Percentiles rank a stretch among this genome's conserved stretches.
Evolutionary conservation across 257 asterid species (phyloP).

Genomic region (Nicotiana paniculata): DNA sequence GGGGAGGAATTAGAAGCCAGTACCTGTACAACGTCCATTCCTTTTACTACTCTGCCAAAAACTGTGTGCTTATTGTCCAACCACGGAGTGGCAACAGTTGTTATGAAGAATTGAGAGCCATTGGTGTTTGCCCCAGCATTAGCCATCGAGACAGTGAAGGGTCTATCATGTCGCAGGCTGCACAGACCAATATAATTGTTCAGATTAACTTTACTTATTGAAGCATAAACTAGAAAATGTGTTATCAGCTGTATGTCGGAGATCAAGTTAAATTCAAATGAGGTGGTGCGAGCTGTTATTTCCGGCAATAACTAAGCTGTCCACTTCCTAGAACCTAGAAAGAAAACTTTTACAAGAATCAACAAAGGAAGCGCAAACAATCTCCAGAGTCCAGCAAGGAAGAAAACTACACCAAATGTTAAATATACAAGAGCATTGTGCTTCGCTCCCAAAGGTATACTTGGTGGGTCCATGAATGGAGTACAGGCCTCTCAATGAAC

Average conservation of each 20-base stretch:
- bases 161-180: slow-evolving; percentile 95
- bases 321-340: background rate
- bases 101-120: slow-evolving; percentile 90
- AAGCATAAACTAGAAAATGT: background rate
- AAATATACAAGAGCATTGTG: background rate
- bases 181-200: slow-evolving; percentile 23
- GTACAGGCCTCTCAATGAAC: background rate
- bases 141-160: slow-evolving; percentile 96
- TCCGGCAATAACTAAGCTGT: background rate
- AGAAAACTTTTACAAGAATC: background rate
- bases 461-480: background rate
- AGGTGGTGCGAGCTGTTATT: background rate
- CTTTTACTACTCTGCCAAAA: slow-evolving; percentile 88
- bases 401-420: background rate
- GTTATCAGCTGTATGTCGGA: background rate
- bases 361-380: background rate
- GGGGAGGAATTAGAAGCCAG: background rate
- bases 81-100: slow-evolving; percentile 99
- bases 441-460: background rate
- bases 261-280: background rate
- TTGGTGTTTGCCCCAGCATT: slow-evolving; percentile 98
- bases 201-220: background rate
- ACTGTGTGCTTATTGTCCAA: slow-evolving; percentile 98
- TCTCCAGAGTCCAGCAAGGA: background rate
- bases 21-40: slow-evolving; percentile 99